Evolutionary conservation across 768 basidiomycete species (phyloP).

Genomic region (Lentinula sp.): DNA sequence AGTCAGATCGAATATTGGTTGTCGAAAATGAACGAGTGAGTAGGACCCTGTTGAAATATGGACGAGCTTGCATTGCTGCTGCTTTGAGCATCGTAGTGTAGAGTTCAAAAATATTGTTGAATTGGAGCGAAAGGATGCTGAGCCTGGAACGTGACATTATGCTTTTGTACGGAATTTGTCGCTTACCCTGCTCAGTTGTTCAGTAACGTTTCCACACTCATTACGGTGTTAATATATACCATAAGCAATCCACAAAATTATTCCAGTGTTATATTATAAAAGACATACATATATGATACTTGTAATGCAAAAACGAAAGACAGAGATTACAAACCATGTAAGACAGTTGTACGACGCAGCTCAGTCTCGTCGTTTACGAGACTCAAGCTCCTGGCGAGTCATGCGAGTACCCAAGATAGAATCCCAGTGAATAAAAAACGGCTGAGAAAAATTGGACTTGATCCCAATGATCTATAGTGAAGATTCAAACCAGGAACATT

Average conservation of each 20-base stretch:
- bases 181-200: too few species aligned
- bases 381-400: slow-evolving; percentile 63
- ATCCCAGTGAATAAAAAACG: slow-evolving; percentile 97
- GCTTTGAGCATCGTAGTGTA: not conserved
- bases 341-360: slow-evolving; percentile 13
- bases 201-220: not conserved
- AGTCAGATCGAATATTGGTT: slow-evolving; percentile 28
- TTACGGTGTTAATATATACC: not conserved
- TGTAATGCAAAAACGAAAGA: not conserved
- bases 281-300: not conserved
- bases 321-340: not conserved
- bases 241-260: not conserved
- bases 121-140: too few species aligned
- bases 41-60: not conserved
- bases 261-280: not conserved
- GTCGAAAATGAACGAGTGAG: slow-evolving; percentile 1
- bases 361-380: slow-evolving; percentile 36
- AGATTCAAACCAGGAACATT: not conserved
- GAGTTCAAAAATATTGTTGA: too few species aligned
- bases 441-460: slow-evolving; percentile 94
- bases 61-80: not conserved
- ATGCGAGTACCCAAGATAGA: slow-evolving; percentile 75
- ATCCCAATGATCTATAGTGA: slow-evolving; percentile 62
- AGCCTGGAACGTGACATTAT: too few species aligned
- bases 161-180: too few species aligned